Evolutionary conservation across 2,329 filamentous ascomycete genomes (phyloP), one percentile per base, ranked within the genome.

Genomic region (Phialocephala subalpina): DNA sequence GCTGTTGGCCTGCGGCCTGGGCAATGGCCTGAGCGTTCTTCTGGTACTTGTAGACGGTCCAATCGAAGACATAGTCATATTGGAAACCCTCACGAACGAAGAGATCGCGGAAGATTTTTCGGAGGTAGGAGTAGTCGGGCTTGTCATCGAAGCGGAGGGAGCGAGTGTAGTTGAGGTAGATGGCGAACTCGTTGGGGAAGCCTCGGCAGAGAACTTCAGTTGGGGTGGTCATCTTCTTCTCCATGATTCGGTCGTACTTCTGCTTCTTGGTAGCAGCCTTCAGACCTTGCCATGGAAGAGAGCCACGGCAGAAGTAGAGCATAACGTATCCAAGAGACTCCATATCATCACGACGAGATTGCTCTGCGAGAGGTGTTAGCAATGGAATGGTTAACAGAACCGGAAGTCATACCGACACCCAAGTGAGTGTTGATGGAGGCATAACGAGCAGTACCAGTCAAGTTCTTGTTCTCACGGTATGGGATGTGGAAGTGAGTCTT

Each of bases 221-320:
- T 9, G 96, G 94, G 2, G 96, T 99, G 16, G 96, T 99, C 96
- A 98, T 98, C 93, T 99, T 99, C 91, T 99, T 99, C 87, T 99
- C 96, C 95, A 98, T 98, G 84, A 99, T 99, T 72, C 95, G 90
- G 83, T 99, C 96, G 79, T 99, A 98, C 86, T 99, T 99, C 85
- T 98, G 95, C 90, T 97, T 97, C 90, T 97, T 97, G 73, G 94
- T 97, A 74, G 95, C 95, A 84, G 95, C 95, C 89, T 97, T 97
- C 63, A 97, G 87, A 64, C 96, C 96, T 85, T 99, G 96, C 96
- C 96, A 99, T 69, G 96, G 96, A 65, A 99, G 93, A 71, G 94
- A 97, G 70, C 96, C 96, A 82, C 96, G 95, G 87, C 95, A 98
- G 86, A 99, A 99, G 87, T 99, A 99, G 70, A 99, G 92, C 94